Base-by-base conservation (phyloP, 495 filamentous ascomycete genomes). In the Tetracladium setigerum region DNA sequence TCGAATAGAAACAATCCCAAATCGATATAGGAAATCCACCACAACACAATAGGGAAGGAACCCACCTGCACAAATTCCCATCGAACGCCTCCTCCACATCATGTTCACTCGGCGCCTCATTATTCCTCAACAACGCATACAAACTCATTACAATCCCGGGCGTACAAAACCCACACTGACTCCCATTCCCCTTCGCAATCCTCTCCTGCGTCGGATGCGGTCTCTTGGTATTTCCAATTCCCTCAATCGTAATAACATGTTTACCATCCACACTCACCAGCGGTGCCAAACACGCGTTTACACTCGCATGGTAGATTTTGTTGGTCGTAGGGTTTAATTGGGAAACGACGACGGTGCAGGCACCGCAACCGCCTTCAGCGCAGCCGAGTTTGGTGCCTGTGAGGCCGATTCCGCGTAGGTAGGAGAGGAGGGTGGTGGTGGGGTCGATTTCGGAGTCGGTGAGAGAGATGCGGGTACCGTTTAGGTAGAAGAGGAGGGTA, bases 131-230 rank as follows among this genome's bases (percentile, higher is more conserved):
- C 43, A 95, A 73, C 13, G 90, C 86, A 62, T 91, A 91, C 22
- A 91, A 65, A 58, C 85, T 89, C 92, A 98, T 97, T 43, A 96
- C 90, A 63, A 98, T 98, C 8, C 92, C 92, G 4, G 91, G 92
- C 5, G 92, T 97, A 60, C 92, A 98, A 61, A 98, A 98, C 9
- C 76, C 80, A 57, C 79, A 84, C 62, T 84, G 81, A 32, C 75
- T 80, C 30, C 81, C 81, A 58, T 84, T 75, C 35, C 72, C 64
- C 63, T 82, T 83, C 16, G 89, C 89, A 49, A 98, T 84, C 37
- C 92, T 79, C 66, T 98, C 90, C 65, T 98, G 92, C 1, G 85
- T 71, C 3, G 92, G 87, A 70, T 98, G 92, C 10, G 92, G 92
- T 32, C 76, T 77, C 64, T 89, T 84, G 40, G 84, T 80, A 59